Base-by-base conservation (phyloP, 495 filamentous ascomycete genomes). In the Neurospora africana region DNA sequence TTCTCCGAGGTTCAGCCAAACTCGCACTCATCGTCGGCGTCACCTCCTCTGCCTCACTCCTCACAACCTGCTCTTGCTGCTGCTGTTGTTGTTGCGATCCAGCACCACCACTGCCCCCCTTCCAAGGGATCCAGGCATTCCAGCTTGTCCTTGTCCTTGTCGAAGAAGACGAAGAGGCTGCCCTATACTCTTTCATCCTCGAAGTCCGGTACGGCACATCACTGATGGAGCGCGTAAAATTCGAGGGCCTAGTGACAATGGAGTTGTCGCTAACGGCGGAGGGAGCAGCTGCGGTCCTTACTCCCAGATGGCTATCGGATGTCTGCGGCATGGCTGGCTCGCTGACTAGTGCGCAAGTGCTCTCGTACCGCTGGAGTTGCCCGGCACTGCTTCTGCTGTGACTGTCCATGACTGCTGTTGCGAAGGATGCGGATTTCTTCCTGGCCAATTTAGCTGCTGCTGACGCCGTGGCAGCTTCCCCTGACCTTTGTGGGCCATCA, bases 241-340 rank as follows among this genome's bases (percentile, higher is more conserved):
- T 33, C 15, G 30, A 19, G 27, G 53, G 27, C 53, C 7, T 65
- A 15, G 53, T 65, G 53, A 65, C 6, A 27, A 19, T 33, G 7
- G 44, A 23, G 44, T 17, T 30, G 7, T 33, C 53, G 53, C 27
- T 58, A 58, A 15, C 47, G 11, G 47, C 53, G 6, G 23, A 17
- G 6, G 27, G 23, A 37, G 8, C 70, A 36, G 76, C 71, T 44
- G 68, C 75, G 19, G 82, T 82, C 23, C 77, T 76, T 36, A 83
- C 80, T 30, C 80, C 81, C 0, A 84, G 75, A 33, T 83, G 77
- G 41, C 75, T 82, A 21, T 65, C 76, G 5, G 82, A 85, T 1
- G 83, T 85, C 71, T 84, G 81, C 17, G 85, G 84, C n/a, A 78
- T 75, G n/a, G 83, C 84, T 1, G 83, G 83, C 36, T 84, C 80